A percentile compares a stretch with the other conserved stretches of the same genome.
phyloP scores from a whole-genome alignment of 192 early-diverging fungal species.

The Podila horticola region DNA sequence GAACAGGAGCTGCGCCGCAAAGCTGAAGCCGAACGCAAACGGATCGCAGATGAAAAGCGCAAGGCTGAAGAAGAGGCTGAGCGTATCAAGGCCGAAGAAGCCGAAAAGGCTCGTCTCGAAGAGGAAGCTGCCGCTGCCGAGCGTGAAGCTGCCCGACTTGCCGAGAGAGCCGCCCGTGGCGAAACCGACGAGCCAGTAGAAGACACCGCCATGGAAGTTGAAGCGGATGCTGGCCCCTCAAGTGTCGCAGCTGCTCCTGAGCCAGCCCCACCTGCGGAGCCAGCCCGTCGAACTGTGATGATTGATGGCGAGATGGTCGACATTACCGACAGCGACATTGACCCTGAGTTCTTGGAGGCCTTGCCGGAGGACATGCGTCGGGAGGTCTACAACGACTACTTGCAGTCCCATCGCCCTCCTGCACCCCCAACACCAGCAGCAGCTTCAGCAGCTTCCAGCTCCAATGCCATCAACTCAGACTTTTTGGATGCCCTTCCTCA shows the following conservation, averaged over 20 bases:
- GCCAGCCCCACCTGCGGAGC: constrained; percentile 1
- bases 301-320: constrained; percentile 87
- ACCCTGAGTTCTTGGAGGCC: constrained; percentile 92
- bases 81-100: constrained; percentile 55
- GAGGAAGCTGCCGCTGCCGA: constrained; percentile 45
- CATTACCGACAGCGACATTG: constrained; percentile 94
- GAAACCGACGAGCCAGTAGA: constrained; percentile 49
- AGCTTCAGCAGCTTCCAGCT: constrained; percentile 31
- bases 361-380: constrained; percentile 93
- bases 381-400: constrained; percentile 91
- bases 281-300: constrained; percentile 67
- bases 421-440: constrained; percentile 29
- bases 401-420: constrained; percentile 50
- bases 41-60: constrained; percentile 53
- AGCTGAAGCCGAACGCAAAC: constrained; percentile 67
- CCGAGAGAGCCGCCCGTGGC: constrained; percentile 20
- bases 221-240: constrained; percentile 14
- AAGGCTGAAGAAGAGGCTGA: constrained; percentile 59
- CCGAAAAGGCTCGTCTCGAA: constrained; percentile 29
- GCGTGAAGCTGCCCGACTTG: constrained; percentile 48
- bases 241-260: neutral
- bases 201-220: constrained; percentile 33
- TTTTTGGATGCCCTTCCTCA: constrained; percentile 93
- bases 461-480: constrained; percentile 72
- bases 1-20: constrained; percentile 55